phyloP scores from a whole-genome alignment of 305 asterid genomes.

The Ajuga reptans region DNA sequence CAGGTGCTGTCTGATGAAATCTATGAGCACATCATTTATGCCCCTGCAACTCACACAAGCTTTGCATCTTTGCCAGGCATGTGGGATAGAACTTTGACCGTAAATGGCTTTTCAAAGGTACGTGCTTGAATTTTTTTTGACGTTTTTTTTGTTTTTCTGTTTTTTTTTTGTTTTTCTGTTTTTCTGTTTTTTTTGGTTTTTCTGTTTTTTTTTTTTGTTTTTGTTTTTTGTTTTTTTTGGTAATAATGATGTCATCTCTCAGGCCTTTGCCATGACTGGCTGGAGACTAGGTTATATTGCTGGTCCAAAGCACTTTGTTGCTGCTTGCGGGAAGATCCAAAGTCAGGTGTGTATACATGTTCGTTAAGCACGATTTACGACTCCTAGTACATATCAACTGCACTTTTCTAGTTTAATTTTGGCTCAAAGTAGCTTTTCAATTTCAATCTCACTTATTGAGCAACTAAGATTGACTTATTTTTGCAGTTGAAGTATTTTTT shows the following conservation, averaged over 20 bases:
- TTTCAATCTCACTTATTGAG: not conserved
- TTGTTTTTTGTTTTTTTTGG: no score
- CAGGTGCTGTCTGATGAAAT: slow-evolving; percentile 96
- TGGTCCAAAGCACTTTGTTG: slow-evolving; percentile 85
- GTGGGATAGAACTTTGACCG: slow-evolving; percentile 93
- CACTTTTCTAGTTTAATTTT: not conserved
- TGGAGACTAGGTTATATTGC: slow-evolving; percentile 91
- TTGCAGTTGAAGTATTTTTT: no score
- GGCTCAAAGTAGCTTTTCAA: not conserved
- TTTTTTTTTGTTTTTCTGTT: not conserved
- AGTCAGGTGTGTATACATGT: slow-evolving; percentile 54
- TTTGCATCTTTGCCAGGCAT: slow-evolving; percentile 91
- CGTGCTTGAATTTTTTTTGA: not conserved
- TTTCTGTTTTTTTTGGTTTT: not conserved
- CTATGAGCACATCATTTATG: slow-evolving; percentile 84
- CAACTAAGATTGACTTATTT: not conserved
- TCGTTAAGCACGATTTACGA: not conserved
- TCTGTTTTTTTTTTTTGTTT: no score
- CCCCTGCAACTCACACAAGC: slow-evolving; percentile 94
- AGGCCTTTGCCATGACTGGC: slow-evolving; percentile 99
- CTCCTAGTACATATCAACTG: not conserved
- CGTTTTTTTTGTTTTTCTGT: not conserved
- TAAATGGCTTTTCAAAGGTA: slow-evolving; percentile 94
- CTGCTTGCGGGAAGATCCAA: slow-evolving; percentile 89
- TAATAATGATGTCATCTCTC: not conserved